Percentiles rank a stretch among this genome's conserved stretches.
These are phyloP conservation scores for Rhododendron ovatum DNA, from an alignment of 148 eudicot species.

Conservation along the genomic window DNA sequence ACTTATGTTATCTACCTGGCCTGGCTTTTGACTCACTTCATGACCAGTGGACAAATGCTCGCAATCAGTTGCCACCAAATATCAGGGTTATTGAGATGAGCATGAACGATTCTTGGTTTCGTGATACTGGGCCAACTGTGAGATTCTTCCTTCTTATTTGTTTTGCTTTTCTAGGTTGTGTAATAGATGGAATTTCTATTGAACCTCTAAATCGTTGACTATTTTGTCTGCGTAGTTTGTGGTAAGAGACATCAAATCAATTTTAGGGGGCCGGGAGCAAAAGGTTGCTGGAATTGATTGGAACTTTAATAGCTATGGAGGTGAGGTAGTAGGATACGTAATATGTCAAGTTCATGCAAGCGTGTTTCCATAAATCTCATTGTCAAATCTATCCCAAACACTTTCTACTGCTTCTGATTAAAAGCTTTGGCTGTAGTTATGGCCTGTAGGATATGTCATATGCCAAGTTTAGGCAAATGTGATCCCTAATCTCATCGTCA, in stretches of 20 bases:
- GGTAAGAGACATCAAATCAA: conserved; percentile 35
- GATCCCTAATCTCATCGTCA: not conserved
- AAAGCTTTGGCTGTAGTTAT: not conserved
- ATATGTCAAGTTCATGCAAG: not conserved
- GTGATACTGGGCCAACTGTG: conserved; percentile 94
- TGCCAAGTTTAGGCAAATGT: not conserved
- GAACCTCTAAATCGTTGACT: not conserved
- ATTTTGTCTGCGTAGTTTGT: conserved; percentile 50
- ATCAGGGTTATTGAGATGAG: conserved; percentile 92
- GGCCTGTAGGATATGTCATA: not conserved
- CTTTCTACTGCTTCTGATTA: not conserved
- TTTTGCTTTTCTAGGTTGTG: not conserved
- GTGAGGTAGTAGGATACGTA: conserved; percentile 30
- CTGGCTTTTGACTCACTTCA: conserved; percentile 4
- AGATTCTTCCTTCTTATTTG: conserved; percentile 21
- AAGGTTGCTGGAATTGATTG: conserved; percentile 86
- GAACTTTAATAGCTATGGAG: conserved; percentile 95
- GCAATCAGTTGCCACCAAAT: conserved; percentile 58
- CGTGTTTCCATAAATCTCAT: not conserved
- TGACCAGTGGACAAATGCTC: conserved; percentile 77
- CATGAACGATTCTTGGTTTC: conserved; percentile 95
- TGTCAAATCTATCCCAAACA: not conserved
- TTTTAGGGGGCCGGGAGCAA: conserved; percentile 20
- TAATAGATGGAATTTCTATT: not conserved
- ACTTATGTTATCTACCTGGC: not conserved